Base-by-base conservation (phyloP, 2,329 filamentous ascomycete species). In the Amylocarpus encephaloides region DNA sequence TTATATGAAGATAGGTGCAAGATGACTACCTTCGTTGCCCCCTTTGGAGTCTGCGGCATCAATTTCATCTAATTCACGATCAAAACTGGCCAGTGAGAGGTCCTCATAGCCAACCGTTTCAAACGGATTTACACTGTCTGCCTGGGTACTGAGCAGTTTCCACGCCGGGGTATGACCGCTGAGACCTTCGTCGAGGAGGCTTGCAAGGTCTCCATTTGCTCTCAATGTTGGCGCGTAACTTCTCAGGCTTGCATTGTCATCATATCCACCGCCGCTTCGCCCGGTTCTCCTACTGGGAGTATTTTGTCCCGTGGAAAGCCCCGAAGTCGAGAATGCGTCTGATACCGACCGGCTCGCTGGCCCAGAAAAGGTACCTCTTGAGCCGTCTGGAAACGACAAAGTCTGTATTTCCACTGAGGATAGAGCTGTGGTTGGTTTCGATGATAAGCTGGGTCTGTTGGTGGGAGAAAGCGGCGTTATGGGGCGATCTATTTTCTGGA, bases 321-420 rank as follows among this genome's bases (percentile, higher is more conserved):
- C 60, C n/a, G 57, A 59, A 48, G 51, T 46, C 33, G 60, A 57
- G 10, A 57, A 48, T 16, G 65, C 67, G 40, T 64, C 59, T 11
- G 62, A 64, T 30, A 58, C 57, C 9, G 62, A 50, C 45, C 62
- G 58, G 51, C 54, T 58, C 6, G 49, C 63, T 13, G 75, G 68
- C 19, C 70, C 70, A 13, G 72, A 67, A 61, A 85, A 85, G 1
- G 79, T 83, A 34, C 85, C 83, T 52, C 80, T 75, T 16, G 80
- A 79, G 52, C 80, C 82, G 65, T 88, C 86, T 10, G 81, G 82
- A 55, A 86, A 85, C 1, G 83, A 82, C 44, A 91, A 75, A 0
- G 86, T 88, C 59, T 88, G 85, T 49, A 91, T 84, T 58, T 92
- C 90, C 54, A 90, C 77, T 13, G 88, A 78, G 0, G 89, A 92